phyloP scores from a whole-genome alignment of 495 filamentous ascomycete genomes.

The Annulohypoxylon moriforme region DNA sequence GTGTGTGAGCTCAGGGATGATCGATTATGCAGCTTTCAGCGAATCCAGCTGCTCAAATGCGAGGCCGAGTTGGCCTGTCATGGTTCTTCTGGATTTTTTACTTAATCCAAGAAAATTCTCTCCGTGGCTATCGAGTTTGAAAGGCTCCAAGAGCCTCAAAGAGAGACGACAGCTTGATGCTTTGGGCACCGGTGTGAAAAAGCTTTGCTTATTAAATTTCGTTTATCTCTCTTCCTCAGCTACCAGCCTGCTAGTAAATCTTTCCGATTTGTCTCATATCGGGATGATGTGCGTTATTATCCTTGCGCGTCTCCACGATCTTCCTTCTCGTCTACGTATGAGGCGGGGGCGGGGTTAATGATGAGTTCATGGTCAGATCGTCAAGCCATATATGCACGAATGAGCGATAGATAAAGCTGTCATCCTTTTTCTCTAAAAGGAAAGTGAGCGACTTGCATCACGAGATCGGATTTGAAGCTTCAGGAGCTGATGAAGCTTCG shows the following conservation, averaged over 20 bases:
- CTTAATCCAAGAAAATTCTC: slow-evolving; percentile 14
- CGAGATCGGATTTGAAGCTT: slow-evolving; percentile 20
- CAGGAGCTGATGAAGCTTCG: slow-evolving; percentile 20
- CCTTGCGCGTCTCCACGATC: slow-evolving; percentile 42
- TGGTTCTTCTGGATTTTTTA: slow-evolving; percentile 16
- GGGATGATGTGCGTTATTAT: slow-evolving; percentile 47
- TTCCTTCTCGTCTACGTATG: slow-evolving; percentile 36
- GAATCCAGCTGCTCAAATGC: slow-evolving; percentile 34
- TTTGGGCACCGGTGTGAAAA: slow-evolving; percentile 8
- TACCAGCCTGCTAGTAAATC: slow-evolving; percentile 20
- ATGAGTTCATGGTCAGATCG: slow-evolving; percentile 47
- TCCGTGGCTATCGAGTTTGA: slow-evolving; percentile 14
- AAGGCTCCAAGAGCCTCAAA: slow-evolving; percentile 16
- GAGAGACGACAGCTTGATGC: background rate
- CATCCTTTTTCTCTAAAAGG: slow-evolving; percentile 18
- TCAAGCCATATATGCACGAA: slow-evolving; percentile 41
- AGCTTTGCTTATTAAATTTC: slow-evolving; percentile 6
- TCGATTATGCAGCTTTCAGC: slow-evolving; percentile 40
- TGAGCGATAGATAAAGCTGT: slow-evolving; percentile 33
- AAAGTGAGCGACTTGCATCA: slow-evolving; percentile 20
- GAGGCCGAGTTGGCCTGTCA: slow-evolving; percentile 12
- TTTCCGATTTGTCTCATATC: slow-evolving; percentile 41
- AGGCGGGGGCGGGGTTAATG: slow-evolving; percentile 44
- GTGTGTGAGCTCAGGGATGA: slow-evolving; percentile 46
- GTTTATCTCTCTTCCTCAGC: background rate